These are phyloP conservation scores for Carex kokanica DNA, from an alignment of 176 grass and related monocot genomes.

Conservation along the genomic window DNA sequence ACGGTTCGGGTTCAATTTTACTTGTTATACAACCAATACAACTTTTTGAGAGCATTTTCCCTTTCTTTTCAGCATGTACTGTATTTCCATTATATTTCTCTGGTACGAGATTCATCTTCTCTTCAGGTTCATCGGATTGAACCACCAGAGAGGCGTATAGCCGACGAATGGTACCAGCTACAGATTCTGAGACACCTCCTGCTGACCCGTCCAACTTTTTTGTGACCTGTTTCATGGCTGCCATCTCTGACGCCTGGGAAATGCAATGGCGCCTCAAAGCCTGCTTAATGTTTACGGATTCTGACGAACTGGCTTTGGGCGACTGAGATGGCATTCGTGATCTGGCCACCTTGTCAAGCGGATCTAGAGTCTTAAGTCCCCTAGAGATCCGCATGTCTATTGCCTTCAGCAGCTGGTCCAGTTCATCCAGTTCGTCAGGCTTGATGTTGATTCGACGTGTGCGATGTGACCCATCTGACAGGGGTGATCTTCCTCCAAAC, in stretches of 20 bases:
- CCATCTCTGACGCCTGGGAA: conserved; percentile 96
- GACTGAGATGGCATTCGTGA: conserved; percentile 37
- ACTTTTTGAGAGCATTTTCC: conserved; percentile 23
- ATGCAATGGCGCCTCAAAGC: conserved; percentile 77
- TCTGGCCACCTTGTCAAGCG: conserved; percentile 46
- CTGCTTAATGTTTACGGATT: conserved; percentile 85
- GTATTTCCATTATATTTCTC: conserved; percentile 22
- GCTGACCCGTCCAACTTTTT: conserved; percentile 47
- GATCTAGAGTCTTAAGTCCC: conserved; percentile 27
- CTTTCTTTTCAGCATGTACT: conserved; percentile 14
- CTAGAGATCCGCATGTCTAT: conserved; percentile 62
- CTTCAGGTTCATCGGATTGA: conserved; percentile 48
- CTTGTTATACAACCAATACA: conserved; percentile 27
- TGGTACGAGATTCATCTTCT: conserved; percentile 56
- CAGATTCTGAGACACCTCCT: conserved; percentile 51
- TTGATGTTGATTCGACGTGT: conserved; percentile 55
- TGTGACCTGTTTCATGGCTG: conserved; percentile 61
- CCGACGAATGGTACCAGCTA: conserved; percentile 73
- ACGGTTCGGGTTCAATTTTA: conserved; percentile 16
- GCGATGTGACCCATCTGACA: conserved; percentile 33
- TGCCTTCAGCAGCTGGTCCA: conserved; percentile 64
- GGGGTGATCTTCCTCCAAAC: conserved; percentile 34
- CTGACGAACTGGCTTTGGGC: conserved; percentile 66
- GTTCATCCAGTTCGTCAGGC: conserved; percentile 48
- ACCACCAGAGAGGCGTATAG: conserved; percentile 79